These are phyloP conservation scores for Purpureocillium lavendulum DNA, from an alignment of 2,329 filamentous ascomycete species.

Conservation along the genomic window DNA sequence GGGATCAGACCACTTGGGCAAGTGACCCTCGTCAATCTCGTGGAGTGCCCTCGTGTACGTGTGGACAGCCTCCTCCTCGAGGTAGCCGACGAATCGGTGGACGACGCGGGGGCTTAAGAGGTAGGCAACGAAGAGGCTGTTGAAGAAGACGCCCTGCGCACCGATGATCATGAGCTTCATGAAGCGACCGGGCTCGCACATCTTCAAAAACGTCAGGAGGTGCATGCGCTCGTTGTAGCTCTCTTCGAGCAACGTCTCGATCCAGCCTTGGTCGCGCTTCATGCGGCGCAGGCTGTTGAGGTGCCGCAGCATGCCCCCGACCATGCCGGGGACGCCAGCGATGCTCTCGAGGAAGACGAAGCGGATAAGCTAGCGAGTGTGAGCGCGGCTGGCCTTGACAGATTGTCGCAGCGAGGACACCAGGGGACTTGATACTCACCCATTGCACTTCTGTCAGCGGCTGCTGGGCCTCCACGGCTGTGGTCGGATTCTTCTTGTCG, in stretches of 20 bases:
- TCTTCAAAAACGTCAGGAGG: conserved; percentile 84
- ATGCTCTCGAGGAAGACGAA: conserved; percentile 94
- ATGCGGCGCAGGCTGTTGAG: conserved; percentile 74
- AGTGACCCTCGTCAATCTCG: conserved; percentile 75
- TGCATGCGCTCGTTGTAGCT: conserved; percentile 94
- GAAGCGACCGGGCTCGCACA: conserved; percentile 67
- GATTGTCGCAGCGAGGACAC: too few species aligned
- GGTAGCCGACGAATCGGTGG: conserved; percentile 92
- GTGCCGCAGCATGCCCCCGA: conserved; percentile 89
- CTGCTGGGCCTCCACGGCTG: conserved; percentile 42
- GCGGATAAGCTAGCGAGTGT: conserved; percentile 49
- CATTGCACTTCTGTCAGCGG: conserved; percentile 80
- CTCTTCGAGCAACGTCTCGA: conserved; percentile 84
- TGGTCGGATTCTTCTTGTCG: conserved; percentile 48
- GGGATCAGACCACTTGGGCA: conserved; percentile 69
- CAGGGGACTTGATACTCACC: too few species aligned
- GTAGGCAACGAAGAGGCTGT: conserved; percentile 83
- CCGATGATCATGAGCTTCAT: conserved; percentile 89
- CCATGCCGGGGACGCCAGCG: conserved; percentile 93
- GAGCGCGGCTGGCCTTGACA: neutral
- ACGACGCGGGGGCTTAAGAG: conserved; percentile 79
- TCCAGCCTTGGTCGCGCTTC: conserved; percentile 94
- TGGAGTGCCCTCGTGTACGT: conserved; percentile 87
- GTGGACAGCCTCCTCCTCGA: conserved; percentile 94
- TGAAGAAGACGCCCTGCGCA: conserved; percentile 95